Evolutionary conservation across 345 rosid species (phyloP), one percentile per base, ranked within the genome.

Genomic region (Populus euphratica): DNA sequence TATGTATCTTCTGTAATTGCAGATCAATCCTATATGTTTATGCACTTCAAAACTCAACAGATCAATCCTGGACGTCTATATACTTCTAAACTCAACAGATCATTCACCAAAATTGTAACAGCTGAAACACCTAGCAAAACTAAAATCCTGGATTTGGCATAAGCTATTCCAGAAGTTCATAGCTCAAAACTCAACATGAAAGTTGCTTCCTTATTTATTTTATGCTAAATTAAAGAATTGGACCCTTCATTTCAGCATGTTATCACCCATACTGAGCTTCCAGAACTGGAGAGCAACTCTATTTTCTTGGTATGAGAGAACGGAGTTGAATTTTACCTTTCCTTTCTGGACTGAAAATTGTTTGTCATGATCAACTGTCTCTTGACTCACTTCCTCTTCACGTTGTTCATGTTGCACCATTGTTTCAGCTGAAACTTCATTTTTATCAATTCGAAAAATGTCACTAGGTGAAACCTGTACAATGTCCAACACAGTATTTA

Each of bases 381-480:
- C 90, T 84, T 81, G 88, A 74, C 77, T 85, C 72, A 74, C 77
- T 76, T 86, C 91, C 74, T 85, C 92, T 8, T 62, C 70, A 81
- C 49, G 85, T 74, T 80, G 89, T 81, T 86, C 94, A 31, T 80
- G 27, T 41, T 72, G 81, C 73, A 27, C 70, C 41, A 86, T 62
- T 72, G 86, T 68, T 63, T 84, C 68, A 69, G 81, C 77, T 68
- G 88, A 81, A 72, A 69, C 86, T 78, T 92, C 96, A 79, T 85
- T 81, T 83, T 86, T 92, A 72, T 92, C 92, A 77, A 89, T 81
- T 35, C 81, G 88, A 78, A 83, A 83, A 82, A 95, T 90, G 77
- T 93, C 96, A 83, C 74, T 77, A 56, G 99, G 99, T 62, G 88
- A 88, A 75, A 91, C 96, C 99, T 96, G 91, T 70, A 85, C 56